Percentiles rank a stretch among this genome's conserved stretches.
Evolutionary conservation across 2,329 filamentous ascomycete species (phyloP).

Genomic region (Lasiodiplodia sp.): DNA sequence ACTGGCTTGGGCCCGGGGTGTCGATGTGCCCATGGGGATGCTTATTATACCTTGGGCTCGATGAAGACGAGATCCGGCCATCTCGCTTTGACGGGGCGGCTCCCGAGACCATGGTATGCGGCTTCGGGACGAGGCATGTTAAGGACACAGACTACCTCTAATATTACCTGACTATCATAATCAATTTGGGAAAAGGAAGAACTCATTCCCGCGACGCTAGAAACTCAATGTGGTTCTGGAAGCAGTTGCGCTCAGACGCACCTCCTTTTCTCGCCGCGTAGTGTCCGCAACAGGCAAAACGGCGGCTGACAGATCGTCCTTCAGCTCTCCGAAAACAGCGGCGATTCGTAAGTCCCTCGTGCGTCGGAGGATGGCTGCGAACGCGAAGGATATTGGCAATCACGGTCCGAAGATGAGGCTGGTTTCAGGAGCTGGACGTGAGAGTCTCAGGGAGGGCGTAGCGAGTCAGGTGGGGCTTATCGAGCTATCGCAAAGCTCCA

Average conservation of each 20-base stretch:
- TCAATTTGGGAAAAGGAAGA: conserved; percentile 23
- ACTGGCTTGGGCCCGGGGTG: neutral
- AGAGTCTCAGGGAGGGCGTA: conserved; percentile 19
- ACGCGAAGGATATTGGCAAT: conserved; percentile 9
- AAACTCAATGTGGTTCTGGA: conserved; percentile 21
- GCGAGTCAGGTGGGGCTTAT: conserved; percentile 26
- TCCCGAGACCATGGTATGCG: conserved; percentile 26
- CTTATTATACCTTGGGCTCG: neutral
- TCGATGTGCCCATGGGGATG: conserved; percentile 6
- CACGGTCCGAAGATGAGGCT: conserved; percentile 15
- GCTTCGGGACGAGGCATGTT: conserved; percentile 21
- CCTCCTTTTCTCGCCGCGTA: conserved; percentile 19
- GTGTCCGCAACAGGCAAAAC: conserved; percentile 10
- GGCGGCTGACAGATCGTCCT: neutral
- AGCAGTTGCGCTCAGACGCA: conserved; percentile 11
- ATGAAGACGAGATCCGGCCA: conserved; percentile 19
- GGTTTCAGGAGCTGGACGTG: conserved; percentile 21
- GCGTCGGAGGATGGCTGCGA: neutral
- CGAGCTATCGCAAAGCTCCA: conserved; percentile 10
- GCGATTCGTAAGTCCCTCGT: conserved; percentile 19
- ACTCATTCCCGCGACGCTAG: conserved; percentile 22
- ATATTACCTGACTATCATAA: conserved; percentile 26
- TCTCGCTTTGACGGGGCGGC: conserved; percentile 19
- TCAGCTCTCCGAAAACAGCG: neutral
- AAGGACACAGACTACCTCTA: conserved; percentile 20